Base-by-base conservation (phyloP, 108 stramenopile genomes). In the Aureococcus anophagefferens region DNA sequence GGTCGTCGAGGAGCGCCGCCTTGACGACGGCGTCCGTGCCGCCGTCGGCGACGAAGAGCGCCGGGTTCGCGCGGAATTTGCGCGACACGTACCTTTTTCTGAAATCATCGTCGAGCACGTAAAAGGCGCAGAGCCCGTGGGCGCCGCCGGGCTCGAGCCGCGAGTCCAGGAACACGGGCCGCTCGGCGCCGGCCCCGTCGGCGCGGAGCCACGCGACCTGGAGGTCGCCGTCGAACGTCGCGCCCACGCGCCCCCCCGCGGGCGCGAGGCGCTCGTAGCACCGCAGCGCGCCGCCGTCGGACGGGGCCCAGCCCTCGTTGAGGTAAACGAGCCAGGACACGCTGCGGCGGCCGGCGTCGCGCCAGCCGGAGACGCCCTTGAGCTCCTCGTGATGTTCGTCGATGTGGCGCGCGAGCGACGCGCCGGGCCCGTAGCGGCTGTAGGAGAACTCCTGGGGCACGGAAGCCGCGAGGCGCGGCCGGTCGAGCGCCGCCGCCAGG, bases 361-460 rank as follows among this genome's bases (percentile, higher is more conserved):
- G 44, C 83, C 83, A 89, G 30, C 88, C 88, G 25, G 46, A 66
- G 7, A 30, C 30, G 21, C 85, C 88, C 75, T 89, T 89, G 30
- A 84, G 68, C 69, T 87, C 86, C 74, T 89, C 88, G 69, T 89
- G 88, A 64, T 86, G 86, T 35, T 89, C 88, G 74, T 89, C 88
- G 45, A 86, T 74, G 72, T 85, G 85, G 46, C 83, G 83, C 63
- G 76, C 77, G 51, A 89, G 76, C 45, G 74, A 80, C 16, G 83
- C 80, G 21, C 88, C 88, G 13, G 84, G 83, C 51, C 85, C 88
- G 76, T 84, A 89, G 33, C 86, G 70, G 0, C 84, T 87, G 71
- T 84, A 89, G 13, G 76, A 80, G 62, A 87, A 82, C 77, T 89
- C 86, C 0, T 81, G 80, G 51, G 21, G 21, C 51, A 11, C 51